phyloP scores from a whole-genome alignment of 345 rosid species.

The Clausena lansium region DNA sequence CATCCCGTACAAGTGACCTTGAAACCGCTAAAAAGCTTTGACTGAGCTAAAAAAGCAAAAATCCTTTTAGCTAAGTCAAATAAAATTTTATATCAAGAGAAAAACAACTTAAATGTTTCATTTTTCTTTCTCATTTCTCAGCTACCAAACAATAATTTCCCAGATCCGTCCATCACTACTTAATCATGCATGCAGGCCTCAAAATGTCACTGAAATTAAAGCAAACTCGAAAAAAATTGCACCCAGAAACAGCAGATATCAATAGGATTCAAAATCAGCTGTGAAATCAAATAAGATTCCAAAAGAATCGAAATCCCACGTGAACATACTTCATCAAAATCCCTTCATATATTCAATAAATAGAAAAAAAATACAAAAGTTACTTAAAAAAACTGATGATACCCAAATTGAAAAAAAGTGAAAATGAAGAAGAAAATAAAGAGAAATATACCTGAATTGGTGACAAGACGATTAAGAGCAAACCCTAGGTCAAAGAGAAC shows the following conservation, averaged over 20 bases:
- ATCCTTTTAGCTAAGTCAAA: background rate
- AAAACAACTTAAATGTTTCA: background rate
- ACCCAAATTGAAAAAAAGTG: background rate
- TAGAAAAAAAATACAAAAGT: too few relatives aligned
- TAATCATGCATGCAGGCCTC: constrained; percentile 11
- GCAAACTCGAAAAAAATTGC: background rate
- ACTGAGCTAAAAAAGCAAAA: background rate
- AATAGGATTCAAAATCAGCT: background rate
- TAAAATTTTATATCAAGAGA: background rate
- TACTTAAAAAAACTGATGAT: background rate
- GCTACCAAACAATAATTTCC: constrained; percentile 8
- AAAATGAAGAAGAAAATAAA: background rate
- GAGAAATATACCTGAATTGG: constrained; percentile 16
- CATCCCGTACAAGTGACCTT: background rate
- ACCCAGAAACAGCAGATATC: background rate
- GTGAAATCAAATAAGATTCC: background rate
- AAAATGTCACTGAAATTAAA: background rate
- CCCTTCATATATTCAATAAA: background rate
- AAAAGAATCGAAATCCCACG: background rate
- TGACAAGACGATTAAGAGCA: background rate
- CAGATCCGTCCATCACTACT: constrained; percentile 27
- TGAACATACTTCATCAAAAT: background rate
- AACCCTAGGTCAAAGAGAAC: constrained; percentile 9
- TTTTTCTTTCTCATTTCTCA: background rate
- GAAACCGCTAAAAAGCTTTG: background rate